Conservation (phyloP, 495 filamentous ascomycete species). For the Platismatia glauca region DNA sequence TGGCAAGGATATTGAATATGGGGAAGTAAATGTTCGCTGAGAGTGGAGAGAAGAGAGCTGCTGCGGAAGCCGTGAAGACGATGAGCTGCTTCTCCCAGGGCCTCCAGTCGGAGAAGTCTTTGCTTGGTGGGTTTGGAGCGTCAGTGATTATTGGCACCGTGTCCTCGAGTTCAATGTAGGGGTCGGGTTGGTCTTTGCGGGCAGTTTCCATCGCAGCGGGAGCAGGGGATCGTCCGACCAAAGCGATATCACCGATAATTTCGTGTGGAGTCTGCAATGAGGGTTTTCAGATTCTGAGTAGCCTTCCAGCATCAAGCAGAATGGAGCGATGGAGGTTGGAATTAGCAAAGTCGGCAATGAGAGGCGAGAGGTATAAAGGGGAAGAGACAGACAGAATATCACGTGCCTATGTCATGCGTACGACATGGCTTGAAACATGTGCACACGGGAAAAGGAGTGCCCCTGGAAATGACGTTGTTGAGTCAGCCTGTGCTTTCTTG, state of each 20-base stretch:
- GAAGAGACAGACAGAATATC: no score
- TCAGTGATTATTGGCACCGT: not conserved
- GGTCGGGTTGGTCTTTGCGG: not conserved
- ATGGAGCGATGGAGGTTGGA: no score
- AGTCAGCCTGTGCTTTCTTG: no score
- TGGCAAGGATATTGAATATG: slow-evolving; percentile 33
- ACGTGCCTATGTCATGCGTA: no score
- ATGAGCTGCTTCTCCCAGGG: not conserved
- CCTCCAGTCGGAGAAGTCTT: not conserved
- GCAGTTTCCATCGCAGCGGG: not conserved
- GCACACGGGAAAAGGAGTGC: no score
- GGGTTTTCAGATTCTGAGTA: no score
- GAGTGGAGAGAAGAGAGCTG: slow-evolving; percentile 30
- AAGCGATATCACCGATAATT: not conserved
- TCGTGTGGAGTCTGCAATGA: not conserved
- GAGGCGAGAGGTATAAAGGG: no score
- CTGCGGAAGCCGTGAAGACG: not conserved
- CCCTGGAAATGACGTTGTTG: no score
- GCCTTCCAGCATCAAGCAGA: no score
- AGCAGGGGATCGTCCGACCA: not conserved
- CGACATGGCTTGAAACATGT: no score
- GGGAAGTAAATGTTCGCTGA: slow-evolving; percentile 44
- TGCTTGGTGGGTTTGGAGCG: not conserved
- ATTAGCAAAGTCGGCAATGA: no score
- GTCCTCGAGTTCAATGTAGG: not conserved